These are phyloP conservation scores for Croton laevigatus DNA, from an alignment of 441 rosid genomes.

Conservation along the genomic window DNA sequence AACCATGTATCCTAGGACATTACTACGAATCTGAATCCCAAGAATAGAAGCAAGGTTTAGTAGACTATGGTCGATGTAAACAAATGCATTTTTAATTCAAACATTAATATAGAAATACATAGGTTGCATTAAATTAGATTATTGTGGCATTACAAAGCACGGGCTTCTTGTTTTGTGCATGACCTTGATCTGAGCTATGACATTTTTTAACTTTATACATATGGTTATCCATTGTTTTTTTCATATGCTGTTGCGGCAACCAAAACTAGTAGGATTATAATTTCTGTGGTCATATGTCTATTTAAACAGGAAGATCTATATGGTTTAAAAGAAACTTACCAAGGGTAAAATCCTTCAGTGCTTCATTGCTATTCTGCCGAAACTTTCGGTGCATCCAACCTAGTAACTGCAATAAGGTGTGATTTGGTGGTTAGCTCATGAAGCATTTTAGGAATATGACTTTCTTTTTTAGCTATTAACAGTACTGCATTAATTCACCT, in stretches of 20 bases:
- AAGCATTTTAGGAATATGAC: slow-evolving; percentile 8
- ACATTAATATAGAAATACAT: too few relatives aligned
- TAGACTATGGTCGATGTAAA: too few relatives aligned
- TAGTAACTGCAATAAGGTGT: slow-evolving; percentile 52
- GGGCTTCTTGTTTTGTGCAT: neutral
- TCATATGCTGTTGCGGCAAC: neutral
- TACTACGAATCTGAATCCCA: slow-evolving; percentile 11
- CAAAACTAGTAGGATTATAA: neutral
- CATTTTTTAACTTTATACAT: neutral
- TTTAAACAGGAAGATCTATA: slow-evolving; percentile 1
- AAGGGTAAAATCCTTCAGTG: slow-evolving; percentile 53
- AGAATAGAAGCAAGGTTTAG: neutral
- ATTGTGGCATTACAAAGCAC: too few relatives aligned
- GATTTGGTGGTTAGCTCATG: slow-evolving; percentile 15
- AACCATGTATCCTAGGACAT: neutral
- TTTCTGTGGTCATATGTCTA: neutral
- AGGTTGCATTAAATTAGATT: too few relatives aligned
- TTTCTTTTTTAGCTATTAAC: slow-evolving; percentile 1
- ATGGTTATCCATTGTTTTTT: neutral
- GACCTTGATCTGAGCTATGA: neutral
- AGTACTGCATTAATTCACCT: slow-evolving; percentile 35
- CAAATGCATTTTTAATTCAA: too few relatives aligned
- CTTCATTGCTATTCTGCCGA: slow-evolving; percentile 56
- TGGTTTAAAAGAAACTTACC: slow-evolving; percentile 39
- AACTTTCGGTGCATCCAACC: slow-evolving; percentile 89